Conservation (phyloP, 805 yeast genomes). For the Tetrapisispora namnaoensis region DNA sequence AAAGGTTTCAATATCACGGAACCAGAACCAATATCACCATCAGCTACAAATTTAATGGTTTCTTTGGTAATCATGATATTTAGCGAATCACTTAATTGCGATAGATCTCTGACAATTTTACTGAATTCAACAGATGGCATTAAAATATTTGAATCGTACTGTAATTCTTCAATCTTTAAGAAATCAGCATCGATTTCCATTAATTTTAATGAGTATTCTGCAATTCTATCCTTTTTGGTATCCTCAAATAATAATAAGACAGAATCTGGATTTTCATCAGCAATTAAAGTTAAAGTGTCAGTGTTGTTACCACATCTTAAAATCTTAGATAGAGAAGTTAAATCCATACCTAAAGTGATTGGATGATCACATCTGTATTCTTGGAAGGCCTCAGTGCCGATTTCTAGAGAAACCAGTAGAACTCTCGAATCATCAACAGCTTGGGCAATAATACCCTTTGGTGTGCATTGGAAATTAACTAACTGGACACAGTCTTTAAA, state of each 20-base stretch:
- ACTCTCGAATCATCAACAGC: slow-evolving; percentile 98
- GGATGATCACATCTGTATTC: slow-evolving; percentile 94
- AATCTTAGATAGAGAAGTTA: slow-evolving; percentile 78
- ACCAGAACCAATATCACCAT: slow-evolving; percentile 89
- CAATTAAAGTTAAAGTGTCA: slow-evolving; percentile 78
- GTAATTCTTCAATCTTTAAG: slow-evolving; percentile 88
- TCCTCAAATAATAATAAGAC: slow-evolving; percentile 84
- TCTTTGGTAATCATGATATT: slow-evolving; percentile 83
- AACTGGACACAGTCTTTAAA: slow-evolving; percentile 89
- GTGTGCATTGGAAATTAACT: slow-evolving; percentile 96
- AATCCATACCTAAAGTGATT: slow-evolving; percentile 82
- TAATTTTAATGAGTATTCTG: slow-evolving; percentile 82
- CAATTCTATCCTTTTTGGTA: slow-evolving; percentile 77
- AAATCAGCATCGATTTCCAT: slow-evolving; percentile 96
- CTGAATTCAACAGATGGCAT: slow-evolving; percentile 86
- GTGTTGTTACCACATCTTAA: slow-evolving; percentile 85
- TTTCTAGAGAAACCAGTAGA: slow-evolving; percentile 73
- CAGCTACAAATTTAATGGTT: slow-evolving; percentile 78
- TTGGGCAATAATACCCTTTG: slow-evolving; percentile 88
- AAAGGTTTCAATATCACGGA: slow-evolving; percentile 76
- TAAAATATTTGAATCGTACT: slow-evolving; percentile 73
- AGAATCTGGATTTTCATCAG: slow-evolving; percentile 79
- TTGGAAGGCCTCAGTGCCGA: slow-evolving; percentile 80
- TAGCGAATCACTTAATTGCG: slow-evolving; percentile 77
- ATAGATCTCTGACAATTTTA: slow-evolving; percentile 80